Base-by-base conservation (phyloP, 83 land plant species). In the Isoetes engelmannii region DNA sequence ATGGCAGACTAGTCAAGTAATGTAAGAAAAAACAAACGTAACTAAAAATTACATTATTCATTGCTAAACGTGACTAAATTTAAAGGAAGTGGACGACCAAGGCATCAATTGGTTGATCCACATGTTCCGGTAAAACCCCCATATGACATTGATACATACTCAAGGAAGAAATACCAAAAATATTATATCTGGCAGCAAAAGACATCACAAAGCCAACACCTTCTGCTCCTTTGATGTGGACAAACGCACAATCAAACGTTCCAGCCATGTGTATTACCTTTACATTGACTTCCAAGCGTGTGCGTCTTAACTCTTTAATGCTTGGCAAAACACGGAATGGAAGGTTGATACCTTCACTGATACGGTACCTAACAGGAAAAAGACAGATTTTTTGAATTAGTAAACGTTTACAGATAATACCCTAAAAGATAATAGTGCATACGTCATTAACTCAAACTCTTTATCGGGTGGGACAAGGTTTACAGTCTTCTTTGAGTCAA, bases 371-470 rank as follows among this genome's bases (percentile, higher is more conserved):
- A 21, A 21, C 15, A 58, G 20, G 6, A 50, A 8, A 8, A 50
- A 50, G 13, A 50, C 10, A 8, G 53, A n/a, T n/a, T n/a, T 8
- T 8, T 8, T 8, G 8, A 50, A 50, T 8, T 8, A 13, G 13
- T 13, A 50, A 13, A 50, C 10, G 13, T 8, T 8, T 8, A 50
- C 10, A 50, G 53, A n/a, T 8, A 50, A 13, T 8, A 13, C 8
- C 10, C 8, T 8, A 50, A 13, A 50, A 8, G 53, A 13, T 8
- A 13, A 13, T 8, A 13, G 53, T 8, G 53, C 53, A 5, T 58
- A 58, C 61, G 15, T 58, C 61, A 58, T 58, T 15, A 58, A 15
- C 61, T 58, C 61, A 21, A 58, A 58, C 15, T 58, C 61, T 58
- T 21, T 21, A 58, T 58, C 61, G 7, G 61, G 61, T 7, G 61